phyloP scores from a whole-genome alignment of 139 green algal species.

The Micromonas commoda region DNA sequence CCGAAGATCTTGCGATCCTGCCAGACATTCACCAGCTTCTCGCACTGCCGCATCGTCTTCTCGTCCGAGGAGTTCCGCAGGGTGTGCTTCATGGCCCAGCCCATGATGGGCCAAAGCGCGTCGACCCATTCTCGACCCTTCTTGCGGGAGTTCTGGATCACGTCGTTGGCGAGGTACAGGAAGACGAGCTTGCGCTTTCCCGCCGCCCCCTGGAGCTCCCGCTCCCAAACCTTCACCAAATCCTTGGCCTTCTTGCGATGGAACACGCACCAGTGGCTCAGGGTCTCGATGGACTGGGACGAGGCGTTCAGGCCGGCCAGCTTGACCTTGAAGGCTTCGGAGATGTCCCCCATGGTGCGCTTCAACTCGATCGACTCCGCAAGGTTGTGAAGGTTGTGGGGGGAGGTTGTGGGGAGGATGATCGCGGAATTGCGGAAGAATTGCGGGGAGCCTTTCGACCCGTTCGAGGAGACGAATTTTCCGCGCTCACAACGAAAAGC shows the following conservation, averaged over 20 bases:
- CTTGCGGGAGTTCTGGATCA: slow-evolving; percentile 65
- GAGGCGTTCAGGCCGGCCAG: background rate
- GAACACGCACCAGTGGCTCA: slow-evolving; percentile 27
- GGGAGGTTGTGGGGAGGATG: no score
- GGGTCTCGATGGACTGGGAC: slow-evolving; percentile 13
- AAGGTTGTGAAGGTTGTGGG: no score
- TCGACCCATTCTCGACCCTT: slow-evolving; percentile 61
- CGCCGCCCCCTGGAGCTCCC: background rate
- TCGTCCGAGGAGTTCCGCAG: slow-evolving; percentile 44
- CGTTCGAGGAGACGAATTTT: no score
- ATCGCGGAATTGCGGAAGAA: no score
- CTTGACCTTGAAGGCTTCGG: background rate
- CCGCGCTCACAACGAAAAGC: no score
- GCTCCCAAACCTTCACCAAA: slow-evolving; percentile 26
- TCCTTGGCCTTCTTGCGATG: background rate
- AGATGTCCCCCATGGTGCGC: background rate
- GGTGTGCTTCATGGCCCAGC: background rate
- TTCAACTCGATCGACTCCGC: no score
- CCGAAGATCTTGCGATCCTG: slow-evolving; percentile 48
- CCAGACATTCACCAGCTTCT: slow-evolving; percentile 48
- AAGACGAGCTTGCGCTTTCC: slow-evolving; percentile 44
- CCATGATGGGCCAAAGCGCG: slow-evolving; percentile 49
- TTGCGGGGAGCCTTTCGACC: no score
- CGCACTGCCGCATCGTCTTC: slow-evolving; percentile 25
- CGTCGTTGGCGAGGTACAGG: slow-evolving; percentile 70